These are phyloP conservation scores for Colletotrichum coccodes DNA, from an alignment of 2,329 filamentous ascomycete genomes.

Conservation along the genomic window DNA sequence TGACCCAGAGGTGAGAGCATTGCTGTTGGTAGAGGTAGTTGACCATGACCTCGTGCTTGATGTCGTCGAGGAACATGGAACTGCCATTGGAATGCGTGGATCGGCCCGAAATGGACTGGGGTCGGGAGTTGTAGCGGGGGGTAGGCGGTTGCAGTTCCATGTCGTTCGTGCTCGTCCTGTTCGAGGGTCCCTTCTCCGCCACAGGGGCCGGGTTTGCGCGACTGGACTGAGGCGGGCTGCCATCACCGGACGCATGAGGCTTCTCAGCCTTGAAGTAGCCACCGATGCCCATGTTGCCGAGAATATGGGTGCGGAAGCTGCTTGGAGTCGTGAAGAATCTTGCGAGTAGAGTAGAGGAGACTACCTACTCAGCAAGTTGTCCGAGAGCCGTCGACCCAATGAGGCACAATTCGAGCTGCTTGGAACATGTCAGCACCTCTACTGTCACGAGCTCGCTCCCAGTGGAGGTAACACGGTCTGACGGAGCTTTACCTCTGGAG, in stretches of 20 bases:
- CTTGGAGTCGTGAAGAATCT: background rate
- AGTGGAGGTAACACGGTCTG: background rate
- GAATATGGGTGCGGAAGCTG: background rate
- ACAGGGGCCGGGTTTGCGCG: slow-evolving; percentile 39
- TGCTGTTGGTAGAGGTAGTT: slow-evolving; percentile 86
- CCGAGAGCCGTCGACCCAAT: background rate
- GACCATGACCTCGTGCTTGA: slow-evolving; percentile 86
- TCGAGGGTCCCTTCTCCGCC: slow-evolving; percentile 50
- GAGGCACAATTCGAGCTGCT: background rate
- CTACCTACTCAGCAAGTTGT: background rate
- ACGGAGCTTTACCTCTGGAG: background rate
- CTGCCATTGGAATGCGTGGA: slow-evolving; percentile 59
- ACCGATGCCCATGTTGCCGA: slow-evolving; percentile 65
- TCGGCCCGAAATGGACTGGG: slow-evolving; percentile 61
- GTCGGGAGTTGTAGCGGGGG: slow-evolving; percentile 59
- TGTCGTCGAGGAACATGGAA: slow-evolving; percentile 72
- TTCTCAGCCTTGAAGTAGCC: slow-evolving; percentile 71
- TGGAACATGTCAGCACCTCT: background rate
- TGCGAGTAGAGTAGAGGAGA: background rate
- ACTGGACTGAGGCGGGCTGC: slow-evolving; percentile 34
- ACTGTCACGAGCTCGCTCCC: background rate
- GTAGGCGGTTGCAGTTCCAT: slow-evolving; percentile 61
- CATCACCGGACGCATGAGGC: slow-evolving; percentile 42
- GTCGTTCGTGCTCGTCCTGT: slow-evolving; percentile 46
- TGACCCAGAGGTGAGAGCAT: slow-evolving; percentile 79